These are phyloP conservation scores for Gracilaria domingensis DNA, from an alignment of 23 red algal genomes.

Conservation along the genomic window DNA sequence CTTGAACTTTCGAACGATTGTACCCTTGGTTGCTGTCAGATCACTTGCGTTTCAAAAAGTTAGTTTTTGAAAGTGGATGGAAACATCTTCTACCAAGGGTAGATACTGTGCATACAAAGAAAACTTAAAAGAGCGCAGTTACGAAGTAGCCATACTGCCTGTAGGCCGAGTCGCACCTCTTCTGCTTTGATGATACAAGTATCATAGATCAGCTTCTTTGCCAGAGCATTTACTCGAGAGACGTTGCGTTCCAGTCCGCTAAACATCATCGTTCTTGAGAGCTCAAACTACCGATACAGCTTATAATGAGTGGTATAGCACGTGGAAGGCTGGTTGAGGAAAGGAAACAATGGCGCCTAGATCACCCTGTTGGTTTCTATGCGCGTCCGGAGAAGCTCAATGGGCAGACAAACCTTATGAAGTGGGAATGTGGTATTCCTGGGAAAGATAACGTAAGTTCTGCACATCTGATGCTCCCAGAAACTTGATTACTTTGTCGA, in stretches of 20 bases:
- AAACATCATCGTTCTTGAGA: background rate
- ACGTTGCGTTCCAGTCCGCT: background rate
- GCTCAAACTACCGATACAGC: background rate
- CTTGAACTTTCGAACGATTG: too few relatives aligned
- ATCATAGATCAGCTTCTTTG: too few relatives aligned
- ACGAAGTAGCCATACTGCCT: too few relatives aligned
- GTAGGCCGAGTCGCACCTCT: too few relatives aligned
- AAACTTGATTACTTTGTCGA: background rate
- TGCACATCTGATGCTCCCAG: background rate
- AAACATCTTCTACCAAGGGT: too few relatives aligned
- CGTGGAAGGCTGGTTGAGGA: conserved; percentile 87
- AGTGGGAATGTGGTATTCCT: conserved; percentile 97
- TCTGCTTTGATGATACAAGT: too few relatives aligned
- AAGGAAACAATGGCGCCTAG: conserved; percentile 92
- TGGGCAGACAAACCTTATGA: conserved; percentile 89
- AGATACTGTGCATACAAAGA: too few relatives aligned
- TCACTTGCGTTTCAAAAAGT: too few relatives aligned
- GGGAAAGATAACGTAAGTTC: conserved; percentile 86
- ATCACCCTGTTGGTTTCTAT: conserved; percentile 98
- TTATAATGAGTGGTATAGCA: conserved; percentile 84
- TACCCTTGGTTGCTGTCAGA: too few relatives aligned
- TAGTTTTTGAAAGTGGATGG: too few relatives aligned
- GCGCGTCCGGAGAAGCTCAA: conserved; percentile 81
- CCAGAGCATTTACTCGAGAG: background rate
- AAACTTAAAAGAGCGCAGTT: too few relatives aligned